phyloP scores from a whole-genome alignment of 2,329 filamentous ascomycete genomes.

The Dactylella cylindrospora region DNA sequence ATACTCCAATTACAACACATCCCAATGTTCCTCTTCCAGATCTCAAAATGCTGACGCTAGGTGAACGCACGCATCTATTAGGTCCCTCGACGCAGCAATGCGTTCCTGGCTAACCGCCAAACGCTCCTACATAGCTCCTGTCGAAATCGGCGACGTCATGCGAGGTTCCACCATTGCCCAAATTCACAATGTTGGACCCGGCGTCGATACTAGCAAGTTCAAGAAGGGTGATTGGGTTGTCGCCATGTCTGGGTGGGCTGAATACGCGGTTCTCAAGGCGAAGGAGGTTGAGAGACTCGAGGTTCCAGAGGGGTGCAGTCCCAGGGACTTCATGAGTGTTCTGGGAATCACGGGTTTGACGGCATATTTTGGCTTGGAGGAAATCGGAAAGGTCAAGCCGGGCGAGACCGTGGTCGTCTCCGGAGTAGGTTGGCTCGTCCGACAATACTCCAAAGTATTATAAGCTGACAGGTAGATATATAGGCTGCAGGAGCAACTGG shows the following conservation, averaged over 20 bases:
- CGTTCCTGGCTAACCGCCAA: constrained; percentile 66
- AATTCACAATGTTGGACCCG: constrained; percentile 59
- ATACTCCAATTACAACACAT: constrained; percentile 7
- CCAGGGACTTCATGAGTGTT: constrained; percentile 49
- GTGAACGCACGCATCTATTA: constrained; percentile 57
- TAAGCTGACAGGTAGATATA: not conserved
- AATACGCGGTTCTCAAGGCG: constrained; percentile 63
- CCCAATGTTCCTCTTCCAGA: constrained; percentile 51
- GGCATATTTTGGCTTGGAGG: constrained; percentile 72
- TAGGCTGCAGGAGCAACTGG: constrained; percentile 74
- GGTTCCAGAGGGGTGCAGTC: constrained; percentile 55
- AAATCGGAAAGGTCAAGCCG: constrained; percentile 67
- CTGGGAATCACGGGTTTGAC: constrained; percentile 70
- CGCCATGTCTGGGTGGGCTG: constrained; percentile 64
- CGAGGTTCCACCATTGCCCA: constrained; percentile 64
- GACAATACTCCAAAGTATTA: not conserved
- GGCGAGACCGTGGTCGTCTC: constrained; percentile 77
- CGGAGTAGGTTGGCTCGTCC: constrained; percentile 52
- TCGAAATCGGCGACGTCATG: constrained; percentile 69
- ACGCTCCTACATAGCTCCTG: constrained; percentile 68
- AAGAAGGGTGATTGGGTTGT: constrained; percentile 63
- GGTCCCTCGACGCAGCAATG: constrained; percentile 75
- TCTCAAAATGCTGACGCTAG: constrained; percentile 23
- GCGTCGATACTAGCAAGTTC: constrained; percentile 57
- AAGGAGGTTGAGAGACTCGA: constrained; percentile 56